phyloP scores from a whole-genome alignment of 768 basidiomycete species.

The Pleurotus salmoneostramineus region DNA sequence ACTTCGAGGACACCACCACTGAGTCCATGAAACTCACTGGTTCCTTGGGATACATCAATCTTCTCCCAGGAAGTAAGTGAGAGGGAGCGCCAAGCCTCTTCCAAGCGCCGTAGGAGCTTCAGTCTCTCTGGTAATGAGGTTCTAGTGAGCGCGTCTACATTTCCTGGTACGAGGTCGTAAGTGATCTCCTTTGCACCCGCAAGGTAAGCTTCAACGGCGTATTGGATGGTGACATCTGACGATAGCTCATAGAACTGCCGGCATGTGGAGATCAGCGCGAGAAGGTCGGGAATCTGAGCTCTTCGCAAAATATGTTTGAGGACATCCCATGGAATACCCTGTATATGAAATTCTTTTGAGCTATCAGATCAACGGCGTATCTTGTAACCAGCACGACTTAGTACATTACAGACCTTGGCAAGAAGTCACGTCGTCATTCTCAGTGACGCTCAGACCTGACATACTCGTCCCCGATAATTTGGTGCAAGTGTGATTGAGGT shows the following conservation, averaged over 20 bases:
- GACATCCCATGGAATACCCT: background rate
- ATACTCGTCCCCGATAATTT: too few relatives aligned
- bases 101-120: background rate
- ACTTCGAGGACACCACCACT: background rate
- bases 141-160: background rate
- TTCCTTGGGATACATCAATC: background rate
- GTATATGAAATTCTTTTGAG: background rate
- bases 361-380: too few relatives aligned
- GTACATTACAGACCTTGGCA: too few relatives aligned
- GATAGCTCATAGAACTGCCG: background rate
- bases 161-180: background rate
- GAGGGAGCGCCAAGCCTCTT: background rate
- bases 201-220: background rate
- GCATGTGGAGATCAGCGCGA: background rate
- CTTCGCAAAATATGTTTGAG: background rate
- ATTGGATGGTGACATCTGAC: background rate
- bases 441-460: too few relatives aligned
- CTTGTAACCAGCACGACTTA: too few relatives aligned
- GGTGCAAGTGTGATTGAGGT: too few relatives aligned
- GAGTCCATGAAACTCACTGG: background rate
- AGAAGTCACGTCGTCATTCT: too few relatives aligned
- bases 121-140: background rate
- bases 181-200: background rate
- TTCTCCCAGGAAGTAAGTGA: background rate
- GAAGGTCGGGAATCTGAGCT: background rate